Percentiles rank a stretch among this genome's conserved stretches.
Conservation (phyloP, 129 eudicot species). For the Flaveria sonorensis region DNA sequence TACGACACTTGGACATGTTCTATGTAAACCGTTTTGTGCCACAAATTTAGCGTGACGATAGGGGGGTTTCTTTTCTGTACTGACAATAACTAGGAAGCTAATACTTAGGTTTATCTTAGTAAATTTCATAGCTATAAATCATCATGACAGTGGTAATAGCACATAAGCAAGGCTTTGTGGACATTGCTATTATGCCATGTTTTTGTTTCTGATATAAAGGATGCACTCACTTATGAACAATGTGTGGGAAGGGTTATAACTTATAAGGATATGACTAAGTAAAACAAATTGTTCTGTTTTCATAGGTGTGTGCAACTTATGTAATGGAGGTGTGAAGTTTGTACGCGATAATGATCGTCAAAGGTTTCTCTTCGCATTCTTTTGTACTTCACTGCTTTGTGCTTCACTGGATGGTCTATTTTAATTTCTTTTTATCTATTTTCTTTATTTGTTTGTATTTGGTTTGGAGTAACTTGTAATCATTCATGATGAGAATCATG, state of each 20-base stretch:
- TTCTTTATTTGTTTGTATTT: background rate
- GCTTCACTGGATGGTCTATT: background rate
- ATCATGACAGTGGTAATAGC: background rate
- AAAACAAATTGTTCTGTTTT: slow-evolving; percentile 12
- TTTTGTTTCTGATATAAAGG: too few species aligned
- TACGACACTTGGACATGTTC: too few species aligned
- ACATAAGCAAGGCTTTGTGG: background rate
- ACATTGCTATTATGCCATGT: too few species aligned
- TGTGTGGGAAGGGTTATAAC: background rate
- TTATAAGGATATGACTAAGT: background rate
- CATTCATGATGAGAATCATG: background rate
- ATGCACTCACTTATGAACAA: too few species aligned
- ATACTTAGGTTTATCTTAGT: slow-evolving; percentile 4
- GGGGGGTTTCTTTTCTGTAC: background rate
- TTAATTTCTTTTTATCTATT: background rate
- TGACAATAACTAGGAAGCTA: background rate
- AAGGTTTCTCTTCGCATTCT: slow-evolving; percentile 49
- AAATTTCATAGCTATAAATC: too few species aligned
- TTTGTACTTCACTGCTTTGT: background rate
- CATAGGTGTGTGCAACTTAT: slow-evolving; percentile 94
- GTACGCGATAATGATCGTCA: slow-evolving; percentile 81
- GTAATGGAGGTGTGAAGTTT: slow-evolving; percentile 96
- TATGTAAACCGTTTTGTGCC: too few species aligned
- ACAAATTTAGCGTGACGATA: background rate
- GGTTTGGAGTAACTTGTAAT: background rate